A percentile compares a stretch with the other conserved stretches of the same genome.
Evolutionary conservation across 169 alveolate species (phyloP).

Genomic region (Pseudocohnilembus persalinus): DNA sequence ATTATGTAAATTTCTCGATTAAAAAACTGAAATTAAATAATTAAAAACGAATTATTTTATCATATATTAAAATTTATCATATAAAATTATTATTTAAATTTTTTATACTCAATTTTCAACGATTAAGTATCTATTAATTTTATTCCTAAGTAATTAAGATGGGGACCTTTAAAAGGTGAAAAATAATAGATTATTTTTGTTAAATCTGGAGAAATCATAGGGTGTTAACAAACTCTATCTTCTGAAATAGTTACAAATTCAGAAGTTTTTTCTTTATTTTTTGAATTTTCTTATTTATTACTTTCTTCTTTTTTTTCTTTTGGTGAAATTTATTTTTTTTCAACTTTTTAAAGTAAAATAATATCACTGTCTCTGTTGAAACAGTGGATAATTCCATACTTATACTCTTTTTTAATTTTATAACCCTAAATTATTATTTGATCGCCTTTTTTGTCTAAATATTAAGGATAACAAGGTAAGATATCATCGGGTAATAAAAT

Average conservation of each 20-base stretch:
- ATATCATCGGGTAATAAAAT: conserved; percentile 5
- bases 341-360: background rate
- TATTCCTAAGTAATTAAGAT: background rate
- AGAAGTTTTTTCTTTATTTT: background rate
- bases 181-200: conserved; percentile 5
- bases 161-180: background rate
- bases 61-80: background rate
- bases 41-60: too few relatives aligned
- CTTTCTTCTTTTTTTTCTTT: background rate
- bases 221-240: background rate
- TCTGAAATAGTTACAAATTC: background rate
- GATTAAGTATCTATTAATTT: background rate
- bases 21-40: too few relatives aligned
- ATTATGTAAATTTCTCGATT: background rate
- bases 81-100: too few relatives aligned
- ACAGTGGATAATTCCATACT: background rate
- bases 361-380: conserved; percentile 2
- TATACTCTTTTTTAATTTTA: background rate
- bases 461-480: conserved; percentile 16
- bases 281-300: background rate
- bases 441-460: conserved; percentile 9
- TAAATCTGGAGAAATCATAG: conserved; percentile 3
- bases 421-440: conserved; percentile 2
- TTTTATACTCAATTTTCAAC: background rate
- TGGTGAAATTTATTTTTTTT: background rate